Conservation (phyloP, 169 alveolate genomes). For the Plasmodium inui region DNA sequence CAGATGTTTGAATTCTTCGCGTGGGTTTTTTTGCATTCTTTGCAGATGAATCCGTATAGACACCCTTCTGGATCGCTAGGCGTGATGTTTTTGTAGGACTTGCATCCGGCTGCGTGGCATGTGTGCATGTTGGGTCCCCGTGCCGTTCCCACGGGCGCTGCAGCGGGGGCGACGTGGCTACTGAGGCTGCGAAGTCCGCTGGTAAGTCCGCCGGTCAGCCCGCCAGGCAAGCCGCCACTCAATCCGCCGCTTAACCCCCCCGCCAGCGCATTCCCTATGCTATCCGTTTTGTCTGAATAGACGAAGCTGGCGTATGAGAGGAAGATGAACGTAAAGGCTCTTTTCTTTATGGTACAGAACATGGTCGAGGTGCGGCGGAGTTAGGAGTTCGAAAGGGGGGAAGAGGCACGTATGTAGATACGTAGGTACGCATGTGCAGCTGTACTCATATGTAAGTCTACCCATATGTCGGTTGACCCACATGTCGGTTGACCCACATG, state of each 20-base stretch:
- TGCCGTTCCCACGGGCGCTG: neutral
- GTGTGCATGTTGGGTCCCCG: slow-evolving; percentile 19
- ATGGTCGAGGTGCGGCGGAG: slow-evolving; percentile 13
- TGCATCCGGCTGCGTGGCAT: slow-evolving; percentile 69
- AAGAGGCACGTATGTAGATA: neutral
- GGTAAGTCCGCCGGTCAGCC: neutral
- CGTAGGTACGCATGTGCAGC: neutral
- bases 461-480: neutral
- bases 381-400: neutral
- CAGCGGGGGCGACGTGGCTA: neutral
- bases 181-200: neutral
- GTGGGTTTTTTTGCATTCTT: slow-evolving; percentile 58
- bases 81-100: slow-evolving; percentile 49
- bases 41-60: slow-evolving; percentile 59
- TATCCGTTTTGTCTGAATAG: slow-evolving; percentile 11
- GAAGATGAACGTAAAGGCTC: neutral
- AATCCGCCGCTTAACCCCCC: neutral
- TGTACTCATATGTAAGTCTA: neutral
- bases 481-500: neutral
- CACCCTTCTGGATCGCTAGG: slow-evolving; percentile 23
- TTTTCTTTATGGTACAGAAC: slow-evolving; percentile 13
- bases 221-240: neutral
- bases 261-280: neutral
- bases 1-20: slow-evolving; percentile 61
- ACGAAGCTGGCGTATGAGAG: neutral